Percentiles rank a stretch among this genome's conserved stretches.
Evolutionary conservation across 495 filamentous ascomycete genomes (phyloP).

Genomic region (Glarea lozoyensis): DNA sequence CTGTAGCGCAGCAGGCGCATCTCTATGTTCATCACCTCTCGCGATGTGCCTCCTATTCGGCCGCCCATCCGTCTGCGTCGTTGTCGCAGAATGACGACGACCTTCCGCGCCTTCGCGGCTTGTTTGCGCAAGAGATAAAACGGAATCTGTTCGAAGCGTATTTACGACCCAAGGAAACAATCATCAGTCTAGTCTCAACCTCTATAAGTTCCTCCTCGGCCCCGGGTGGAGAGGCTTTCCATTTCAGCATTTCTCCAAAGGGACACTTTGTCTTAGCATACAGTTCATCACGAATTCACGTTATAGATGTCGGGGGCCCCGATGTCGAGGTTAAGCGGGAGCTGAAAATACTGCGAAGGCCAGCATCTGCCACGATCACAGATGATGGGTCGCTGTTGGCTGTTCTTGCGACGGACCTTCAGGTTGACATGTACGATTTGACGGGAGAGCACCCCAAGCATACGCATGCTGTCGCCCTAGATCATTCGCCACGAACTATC

Average conservation of each 20-base stretch:
- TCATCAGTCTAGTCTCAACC: constrained; percentile 71
- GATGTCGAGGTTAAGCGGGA: constrained; percentile 60
- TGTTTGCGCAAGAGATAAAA: constrained; percentile 64
- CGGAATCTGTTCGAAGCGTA: constrained; percentile 76
- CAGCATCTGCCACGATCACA: constrained; percentile 66
- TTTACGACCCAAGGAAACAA: constrained; percentile 56
- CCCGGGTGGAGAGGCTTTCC: constrained; percentile 77
- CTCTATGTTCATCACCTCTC: constrained; percentile 73
- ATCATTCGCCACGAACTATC: constrained; percentile 68
- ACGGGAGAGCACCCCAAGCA: constrained; percentile 50
- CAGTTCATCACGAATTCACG: constrained; percentile 78
- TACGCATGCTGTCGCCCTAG: constrained; percentile 59
- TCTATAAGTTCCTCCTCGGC: constrained; percentile 74
- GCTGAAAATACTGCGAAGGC: constrained; percentile 69
- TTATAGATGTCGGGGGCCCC: constrained; percentile 54
- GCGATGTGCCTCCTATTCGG: constrained; percentile 57
- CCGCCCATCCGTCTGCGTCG: constrained; percentile 37
- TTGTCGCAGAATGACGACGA: constrained; percentile 38
- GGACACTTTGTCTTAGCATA: constrained; percentile 69
- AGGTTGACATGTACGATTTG: constrained; percentile 74
- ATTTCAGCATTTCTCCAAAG: constrained; percentile 68
- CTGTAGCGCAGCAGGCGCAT: constrained; percentile 57
- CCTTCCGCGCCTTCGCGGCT: constrained; percentile 50
- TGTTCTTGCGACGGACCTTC: constrained; percentile 70
- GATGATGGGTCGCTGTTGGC: constrained; percentile 72